A percentile compares a stretch with the other conserved stretches of the same genome.
These are phyloP conservation scores for Solanum appendiculatum DNA, from an alignment of 257 asterid genomes.

Conservation along the genomic window DNA sequence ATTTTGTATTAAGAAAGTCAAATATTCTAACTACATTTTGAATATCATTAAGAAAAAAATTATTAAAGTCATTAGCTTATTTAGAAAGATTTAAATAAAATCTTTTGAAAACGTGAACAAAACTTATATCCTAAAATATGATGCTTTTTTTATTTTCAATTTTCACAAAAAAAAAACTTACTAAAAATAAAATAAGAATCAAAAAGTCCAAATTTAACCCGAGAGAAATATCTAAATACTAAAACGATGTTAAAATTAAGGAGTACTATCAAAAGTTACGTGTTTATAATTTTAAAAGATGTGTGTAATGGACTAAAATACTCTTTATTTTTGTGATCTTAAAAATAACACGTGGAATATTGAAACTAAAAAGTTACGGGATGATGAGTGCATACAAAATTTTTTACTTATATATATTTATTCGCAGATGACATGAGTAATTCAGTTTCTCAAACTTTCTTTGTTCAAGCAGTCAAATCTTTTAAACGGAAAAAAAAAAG, in stretches of 20 bases:
- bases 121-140: neutral
- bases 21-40: neutral
- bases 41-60: too few relatives aligned
- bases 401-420: neutral
- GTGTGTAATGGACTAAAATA: neutral
- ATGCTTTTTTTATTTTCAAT: neutral
- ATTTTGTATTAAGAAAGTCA: neutral
- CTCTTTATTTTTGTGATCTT: neutral
- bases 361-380: neutral
- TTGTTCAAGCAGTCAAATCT: neutral
- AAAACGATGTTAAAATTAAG: neutral
- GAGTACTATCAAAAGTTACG: neutral
- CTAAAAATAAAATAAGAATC: neutral
- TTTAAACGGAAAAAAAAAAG: too few relatives aligned
- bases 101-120: neutral
- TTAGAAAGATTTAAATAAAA: neutral
- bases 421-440: neutral
- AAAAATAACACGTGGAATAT: neutral
- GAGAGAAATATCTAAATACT: neutral
- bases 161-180: neutral
- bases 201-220: neutral
- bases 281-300: neutral
- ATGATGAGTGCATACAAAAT: neutral
- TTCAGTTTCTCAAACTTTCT: slow-evolving; percentile 1
- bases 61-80: neutral